phyloP scores from a whole-genome alignment of 2,329 filamentous ascomycete genomes.

The Talaromyces rugulosus region DNA sequence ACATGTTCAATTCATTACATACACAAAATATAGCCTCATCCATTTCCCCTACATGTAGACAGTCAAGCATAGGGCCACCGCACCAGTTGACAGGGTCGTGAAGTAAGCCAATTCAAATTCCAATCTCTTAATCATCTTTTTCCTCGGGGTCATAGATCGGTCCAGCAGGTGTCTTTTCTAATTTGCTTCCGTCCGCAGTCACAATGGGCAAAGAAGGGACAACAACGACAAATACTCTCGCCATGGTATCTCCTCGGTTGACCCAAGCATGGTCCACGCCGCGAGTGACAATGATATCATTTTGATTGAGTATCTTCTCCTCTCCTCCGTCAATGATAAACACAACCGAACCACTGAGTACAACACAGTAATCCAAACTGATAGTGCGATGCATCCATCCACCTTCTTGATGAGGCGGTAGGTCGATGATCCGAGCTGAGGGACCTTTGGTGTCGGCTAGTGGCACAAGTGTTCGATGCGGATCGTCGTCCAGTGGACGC shows the following conservation, averaged over 20 bases:
- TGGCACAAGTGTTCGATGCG: constrained; percentile 20
- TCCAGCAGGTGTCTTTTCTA: constrained; percentile 32
- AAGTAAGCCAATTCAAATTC: too few species aligned
- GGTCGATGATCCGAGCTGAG: constrained; percentile 18
- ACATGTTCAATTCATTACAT: too few species aligned
- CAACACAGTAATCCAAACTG: constrained; percentile 28
- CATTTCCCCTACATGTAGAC: too few species aligned
- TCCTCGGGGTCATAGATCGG: constrained; percentile 19
- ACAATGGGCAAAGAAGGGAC: constrained; percentile 39
- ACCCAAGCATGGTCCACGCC: constrained; percentile 45
- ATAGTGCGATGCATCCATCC: constrained; percentile 23
- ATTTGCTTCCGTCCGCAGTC: constrained; percentile 31
- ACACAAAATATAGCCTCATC: too few species aligned
- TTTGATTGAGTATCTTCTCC: constrained; percentile 22
- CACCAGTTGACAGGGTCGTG: too few species aligned
- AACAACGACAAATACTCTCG: constrained; percentile 39
- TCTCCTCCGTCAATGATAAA: constrained; percentile 24
- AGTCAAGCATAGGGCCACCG: too few species aligned
- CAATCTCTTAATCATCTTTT: constrained; percentile 15
- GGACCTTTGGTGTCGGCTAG: constrained; percentile 21
- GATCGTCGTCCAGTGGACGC: constrained; percentile 15
- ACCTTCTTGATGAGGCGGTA: constrained; percentile 14
- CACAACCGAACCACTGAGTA: constrained; percentile 23
- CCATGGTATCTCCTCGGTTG: constrained; percentile 36
- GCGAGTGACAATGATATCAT: constrained; percentile 29